phyloP scores from a whole-genome alignment of 495 filamentous ascomycete genomes.

The Aspergillus heteromorphus region DNA sequence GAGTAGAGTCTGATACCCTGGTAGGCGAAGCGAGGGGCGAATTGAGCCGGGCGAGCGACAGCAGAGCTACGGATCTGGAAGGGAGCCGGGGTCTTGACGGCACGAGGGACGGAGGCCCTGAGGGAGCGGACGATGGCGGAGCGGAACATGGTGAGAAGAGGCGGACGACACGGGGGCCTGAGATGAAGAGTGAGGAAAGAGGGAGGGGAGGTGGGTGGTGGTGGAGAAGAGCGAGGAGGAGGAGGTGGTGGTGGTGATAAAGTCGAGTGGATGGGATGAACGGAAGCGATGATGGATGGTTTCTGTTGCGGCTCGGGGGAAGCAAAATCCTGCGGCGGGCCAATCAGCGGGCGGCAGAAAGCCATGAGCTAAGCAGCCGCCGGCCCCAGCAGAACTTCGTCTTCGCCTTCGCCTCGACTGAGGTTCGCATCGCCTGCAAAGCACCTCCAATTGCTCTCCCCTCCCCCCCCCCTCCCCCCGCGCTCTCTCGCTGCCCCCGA shows the following conservation, averaged over 20 bases:
- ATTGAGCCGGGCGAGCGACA: constrained; percentile 41
- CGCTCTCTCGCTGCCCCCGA: constrained; percentile 7
- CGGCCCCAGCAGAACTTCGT: constrained; percentile 27
- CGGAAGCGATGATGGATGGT: constrained; percentile 10
- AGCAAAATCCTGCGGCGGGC: constrained; percentile 40
- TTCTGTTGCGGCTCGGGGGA: constrained; percentile 22
- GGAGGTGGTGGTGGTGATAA: constrained; percentile 2
- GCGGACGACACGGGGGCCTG: constrained; percentile 13
- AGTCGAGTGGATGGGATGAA: background rate
- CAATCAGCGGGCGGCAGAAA: constrained; percentile 42
- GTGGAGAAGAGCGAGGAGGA: constrained; percentile 11
- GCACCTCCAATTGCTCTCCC: constrained; percentile 18
- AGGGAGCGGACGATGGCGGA: constrained; percentile 66
- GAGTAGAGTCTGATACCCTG: constrained; percentile 78
- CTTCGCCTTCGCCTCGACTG: constrained; percentile 14
- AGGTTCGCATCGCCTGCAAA: constrained; percentile 15
- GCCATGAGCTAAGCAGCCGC: constrained; percentile 43
- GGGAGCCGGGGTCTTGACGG: constrained; percentile 49
- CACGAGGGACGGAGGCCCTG: constrained; percentile 54
- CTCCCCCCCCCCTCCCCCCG: constrained; percentile 18
- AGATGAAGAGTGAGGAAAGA: constrained; percentile 14
- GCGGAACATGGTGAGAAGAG: constrained; percentile 68
- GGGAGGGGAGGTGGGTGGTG: constrained; percentile 13
- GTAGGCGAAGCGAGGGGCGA: constrained; percentile 46
- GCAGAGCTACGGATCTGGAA: constrained; percentile 53